Percentiles rank a stretch among this genome's conserved stretches.
phyloP scores from a whole-genome alignment of 768 basidiomycete genomes.

The Rickenella mellea region DNA sequence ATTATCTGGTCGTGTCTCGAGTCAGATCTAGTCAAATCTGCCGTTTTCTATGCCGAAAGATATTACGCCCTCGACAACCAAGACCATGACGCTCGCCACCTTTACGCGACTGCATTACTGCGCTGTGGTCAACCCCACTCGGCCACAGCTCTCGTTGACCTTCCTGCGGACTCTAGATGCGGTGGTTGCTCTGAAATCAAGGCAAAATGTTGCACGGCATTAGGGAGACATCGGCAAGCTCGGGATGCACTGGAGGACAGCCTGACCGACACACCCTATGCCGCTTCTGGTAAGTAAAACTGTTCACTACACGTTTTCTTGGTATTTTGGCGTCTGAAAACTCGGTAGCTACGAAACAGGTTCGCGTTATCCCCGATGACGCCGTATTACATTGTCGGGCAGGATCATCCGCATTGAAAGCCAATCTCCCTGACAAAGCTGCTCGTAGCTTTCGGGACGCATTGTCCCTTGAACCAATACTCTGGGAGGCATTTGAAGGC shows the following conservation, averaged over 20 bases:
- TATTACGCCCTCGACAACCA: constrained; percentile 62
- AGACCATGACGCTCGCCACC: constrained; percentile 76
- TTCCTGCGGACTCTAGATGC: constrained; percentile 51
- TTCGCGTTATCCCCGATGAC: constrained; percentile 59
- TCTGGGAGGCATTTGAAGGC: constrained; percentile 92
- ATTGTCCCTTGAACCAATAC: constrained; percentile 60
- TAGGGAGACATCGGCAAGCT: constrained; percentile 74
- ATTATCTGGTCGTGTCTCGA: constrained; percentile 83
- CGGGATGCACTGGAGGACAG: constrained; percentile 60
- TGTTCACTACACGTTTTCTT: background rate
- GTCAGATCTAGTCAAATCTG: constrained; percentile 66
- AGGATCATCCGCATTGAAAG: constrained; percentile 68
- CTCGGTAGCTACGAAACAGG: constrained; percentile 11
- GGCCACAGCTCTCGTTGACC: constrained; percentile 60
- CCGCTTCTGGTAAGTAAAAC: constrained; percentile 38
- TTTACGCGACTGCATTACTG: constrained; percentile 73
- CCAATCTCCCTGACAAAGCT: constrained; percentile 72
- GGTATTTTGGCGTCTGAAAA: no score
- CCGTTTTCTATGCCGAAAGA: constrained; percentile 84
- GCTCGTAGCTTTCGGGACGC: constrained; percentile 60
- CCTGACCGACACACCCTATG: constrained; percentile 40
- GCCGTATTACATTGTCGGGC: constrained; percentile 69
- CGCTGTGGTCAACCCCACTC: constrained; percentile 64
- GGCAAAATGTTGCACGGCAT: constrained; percentile 58
- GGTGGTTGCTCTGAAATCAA: constrained; percentile 74